Percentiles rank a stretch among this genome's conserved stretches.
These are phyloP conservation scores for Sugiyamaella japonica DNA, from an alignment of 1,139 yeast genomes.

Conservation along the genomic window DNA sequence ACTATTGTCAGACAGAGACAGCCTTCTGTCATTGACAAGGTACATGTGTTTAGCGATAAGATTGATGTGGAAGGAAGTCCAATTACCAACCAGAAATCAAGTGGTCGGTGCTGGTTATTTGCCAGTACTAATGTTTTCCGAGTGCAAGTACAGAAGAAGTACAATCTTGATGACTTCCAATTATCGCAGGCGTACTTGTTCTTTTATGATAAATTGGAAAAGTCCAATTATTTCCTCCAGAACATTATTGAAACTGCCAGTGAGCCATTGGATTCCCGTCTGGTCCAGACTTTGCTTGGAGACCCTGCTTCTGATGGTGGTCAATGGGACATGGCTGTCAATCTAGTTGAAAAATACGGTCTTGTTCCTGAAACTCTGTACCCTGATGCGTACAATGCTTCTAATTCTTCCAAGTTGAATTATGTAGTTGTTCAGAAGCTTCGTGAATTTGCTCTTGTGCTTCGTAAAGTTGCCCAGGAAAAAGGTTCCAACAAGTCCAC, in stretches of 20 bases:
- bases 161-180: slow-evolving; percentile 55
- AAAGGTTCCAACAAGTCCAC: slow-evolving; percentile 34
- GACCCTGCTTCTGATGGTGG: slow-evolving; percentile 68
- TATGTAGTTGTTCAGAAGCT: slow-evolving; percentile 57
- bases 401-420: slow-evolving; percentile 51
- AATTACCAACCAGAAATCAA: slow-evolving; percentile 56
- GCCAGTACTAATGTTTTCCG: slow-evolving; percentile 65
- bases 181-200: slow-evolving; percentile 58
- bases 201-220: slow-evolving; percentile 59
- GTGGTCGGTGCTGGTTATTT: slow-evolving; percentile 71
- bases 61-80: slow-evolving; percentile 60
- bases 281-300: slow-evolving; percentile 49
- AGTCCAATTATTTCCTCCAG: slow-evolving; percentile 61
- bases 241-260: slow-evolving; percentile 56
- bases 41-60: slow-evolving; percentile 53
- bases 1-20: slow-evolving; percentile 47
- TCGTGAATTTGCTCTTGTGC: slow-evolving; percentile 58
- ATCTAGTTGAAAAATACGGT: slow-evolving; percentile 61
- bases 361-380: slow-evolving; percentile 59
- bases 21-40: slow-evolving; percentile 44
- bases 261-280: slow-evolving; percentile 56
- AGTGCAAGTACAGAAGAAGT: slow-evolving; percentile 53
- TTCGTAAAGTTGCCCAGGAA: slow-evolving; percentile 45
- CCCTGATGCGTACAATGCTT: slow-evolving; percentile 62
- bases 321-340: slow-evolving; percentile 71